Conservation (phyloP, 371 early-diverging fungal genomes). For the Mortierella sp. region DNA sequence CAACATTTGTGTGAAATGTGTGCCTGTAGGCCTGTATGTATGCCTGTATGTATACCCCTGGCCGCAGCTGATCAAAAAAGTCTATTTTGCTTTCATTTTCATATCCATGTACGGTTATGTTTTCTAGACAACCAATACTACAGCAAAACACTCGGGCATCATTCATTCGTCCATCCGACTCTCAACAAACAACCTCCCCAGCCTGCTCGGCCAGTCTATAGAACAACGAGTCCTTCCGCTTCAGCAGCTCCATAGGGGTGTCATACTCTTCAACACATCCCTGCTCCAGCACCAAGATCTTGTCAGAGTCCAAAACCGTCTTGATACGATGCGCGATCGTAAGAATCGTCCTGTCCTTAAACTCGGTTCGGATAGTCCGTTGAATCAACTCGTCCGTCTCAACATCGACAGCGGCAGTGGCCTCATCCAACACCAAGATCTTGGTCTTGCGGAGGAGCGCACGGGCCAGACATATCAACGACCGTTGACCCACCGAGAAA, state of each 20-base stretch:
- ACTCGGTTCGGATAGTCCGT: slow-evolving; percentile 82
- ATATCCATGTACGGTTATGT: not conserved
- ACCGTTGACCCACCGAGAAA: slow-evolving; percentile 71
- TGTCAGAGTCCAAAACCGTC: slow-evolving; percentile 92
- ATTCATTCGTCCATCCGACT: not conserved
- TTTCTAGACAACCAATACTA: not conserved
- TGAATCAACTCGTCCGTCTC: slow-evolving; percentile 82
- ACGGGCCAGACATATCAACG: slow-evolving; percentile 72
- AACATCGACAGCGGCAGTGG: slow-evolving; percentile 89
- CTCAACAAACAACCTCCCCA: slow-evolving; percentile 12
- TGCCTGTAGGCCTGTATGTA: not conserved
- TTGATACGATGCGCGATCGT: slow-evolving; percentile 65
- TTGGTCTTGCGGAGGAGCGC: slow-evolving; percentile 62
- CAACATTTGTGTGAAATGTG: not conserved
- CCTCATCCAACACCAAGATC: slow-evolving; percentile 71
- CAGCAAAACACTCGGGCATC: not conserved
- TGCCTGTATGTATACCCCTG: no score
- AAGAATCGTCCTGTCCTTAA: slow-evolving; percentile 44
- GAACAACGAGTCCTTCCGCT: slow-evolving; percentile 63
- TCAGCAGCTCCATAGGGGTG: slow-evolving; percentile 18
- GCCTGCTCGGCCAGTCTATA: slow-evolving; percentile 56
- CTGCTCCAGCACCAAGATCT: slow-evolving; percentile 55
- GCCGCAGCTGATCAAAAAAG: no score
- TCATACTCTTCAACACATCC: slow-evolving; percentile 55
- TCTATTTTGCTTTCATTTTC: no score